A percentile compares a stretch with the other conserved stretches of the same genome.
phyloP scores from a whole-genome alignment of 345 rosid genomes.

The Garcia nutans region DNA sequence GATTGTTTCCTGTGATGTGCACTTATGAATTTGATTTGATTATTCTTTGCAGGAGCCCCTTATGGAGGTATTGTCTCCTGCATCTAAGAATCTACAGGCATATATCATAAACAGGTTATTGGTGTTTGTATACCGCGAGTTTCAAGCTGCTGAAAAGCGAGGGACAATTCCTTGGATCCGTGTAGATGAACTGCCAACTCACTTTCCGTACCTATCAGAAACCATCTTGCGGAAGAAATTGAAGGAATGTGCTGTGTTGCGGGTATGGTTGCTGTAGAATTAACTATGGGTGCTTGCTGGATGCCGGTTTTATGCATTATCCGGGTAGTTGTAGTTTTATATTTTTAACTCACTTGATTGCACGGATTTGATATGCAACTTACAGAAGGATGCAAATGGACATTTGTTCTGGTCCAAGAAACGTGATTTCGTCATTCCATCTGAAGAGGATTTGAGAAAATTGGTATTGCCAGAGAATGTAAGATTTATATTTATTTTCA shows the following conservation, averaged over 20 bases:
- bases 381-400: constrained; percentile 74
- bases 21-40: background rate
- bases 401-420: constrained; percentile 65
- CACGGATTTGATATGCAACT: constrained; percentile 29
- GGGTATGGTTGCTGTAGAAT: constrained; percentile 43
- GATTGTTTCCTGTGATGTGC: background rate
- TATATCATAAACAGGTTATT: constrained; percentile 69
- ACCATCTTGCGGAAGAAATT: constrained; percentile 62
- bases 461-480: constrained; percentile 87
- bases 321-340: background rate
- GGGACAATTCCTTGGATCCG: constrained; percentile 55
- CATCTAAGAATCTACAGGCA: constrained; percentile 72
- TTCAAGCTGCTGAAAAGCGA: constrained; percentile 57
- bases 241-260: constrained; percentile 65
- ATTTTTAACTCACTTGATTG: constrained; percentile 14
- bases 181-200: constrained; percentile 65
- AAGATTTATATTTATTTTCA: constrained; percentile 33
- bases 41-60: constrained; percentile 74
- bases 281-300: background rate
- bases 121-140: constrained; percentile 79
- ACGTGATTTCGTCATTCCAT: constrained; percentile 58
- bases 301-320: background rate
- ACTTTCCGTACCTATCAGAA: constrained; percentile 69
- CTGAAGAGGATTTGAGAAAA: constrained; percentile 81
- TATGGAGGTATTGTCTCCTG: constrained; percentile 89